These are phyloP conservation scores for Gonapodya prolifera DNA, from an alignment of 192 early-diverging fungal species.

Conservation along the genomic window DNA sequence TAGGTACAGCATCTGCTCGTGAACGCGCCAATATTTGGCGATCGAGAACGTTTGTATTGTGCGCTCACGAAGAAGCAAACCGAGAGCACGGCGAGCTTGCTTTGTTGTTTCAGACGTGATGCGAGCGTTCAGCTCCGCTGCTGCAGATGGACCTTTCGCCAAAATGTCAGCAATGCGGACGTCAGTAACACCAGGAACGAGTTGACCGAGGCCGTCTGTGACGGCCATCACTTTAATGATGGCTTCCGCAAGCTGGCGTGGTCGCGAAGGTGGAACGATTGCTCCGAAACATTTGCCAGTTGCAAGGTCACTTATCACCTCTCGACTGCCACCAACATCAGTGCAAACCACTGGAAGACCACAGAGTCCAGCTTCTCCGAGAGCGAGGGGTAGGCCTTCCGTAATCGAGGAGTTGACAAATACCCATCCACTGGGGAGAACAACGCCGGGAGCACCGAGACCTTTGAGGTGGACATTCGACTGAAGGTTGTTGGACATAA, in stretches of 20 bases:
- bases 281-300: conserved; percentile 17
- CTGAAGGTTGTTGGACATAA: conserved; percentile 10
- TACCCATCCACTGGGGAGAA: conserved; percentile 27
- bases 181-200: conserved; percentile 11
- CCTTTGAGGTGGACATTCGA: conserved; percentile 25
- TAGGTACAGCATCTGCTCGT: conserved; percentile 25
- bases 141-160: conserved; percentile 12
- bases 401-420: conserved; percentile 36
- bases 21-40: conserved; percentile 27
- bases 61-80: conserved; percentile 19
- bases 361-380: conserved; percentile 22
- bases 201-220: conserved; percentile 19
- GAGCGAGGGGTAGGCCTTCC: conserved; percentile 23
- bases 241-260: conserved; percentile 25
- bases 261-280: conserved; percentile 26
- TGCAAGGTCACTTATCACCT: conserved; percentile 16
- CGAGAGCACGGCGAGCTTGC: conserved; percentile 16
- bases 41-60: conserved; percentile 27
- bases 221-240: conserved; percentile 25
- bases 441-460: conserved; percentile 21
- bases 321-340: conserved; percentile 22
- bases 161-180: conserved; percentile 17
- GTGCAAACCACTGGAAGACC: conserved; percentile 23
- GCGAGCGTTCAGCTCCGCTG: background rate
- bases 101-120: background rate